phyloP scores from a whole-genome alignment of 2,329 filamentous ascomycete species.

The Fusarium gaditjirri region DNA sequence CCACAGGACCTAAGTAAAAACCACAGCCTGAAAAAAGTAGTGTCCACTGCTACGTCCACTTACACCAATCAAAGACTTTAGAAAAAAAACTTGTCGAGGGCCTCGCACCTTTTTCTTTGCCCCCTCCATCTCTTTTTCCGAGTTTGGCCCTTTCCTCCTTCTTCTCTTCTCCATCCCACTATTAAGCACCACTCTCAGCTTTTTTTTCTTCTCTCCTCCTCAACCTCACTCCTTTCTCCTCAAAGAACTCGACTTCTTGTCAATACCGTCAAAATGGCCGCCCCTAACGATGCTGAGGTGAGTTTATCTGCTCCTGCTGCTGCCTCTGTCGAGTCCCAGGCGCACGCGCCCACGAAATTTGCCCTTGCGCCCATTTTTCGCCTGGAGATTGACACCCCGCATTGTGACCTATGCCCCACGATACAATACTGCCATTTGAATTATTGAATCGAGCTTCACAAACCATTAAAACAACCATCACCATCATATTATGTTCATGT shows the following conservation, averaged over 20 bases:
- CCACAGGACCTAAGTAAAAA: slow-evolving; percentile 5
- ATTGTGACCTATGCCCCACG: slow-evolving; percentile 55
- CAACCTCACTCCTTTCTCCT: slow-evolving; percentile 45
- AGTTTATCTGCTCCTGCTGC: slow-evolving; percentile 45
- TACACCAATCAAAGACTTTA: slow-evolving; percentile 51
- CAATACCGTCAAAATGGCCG: slow-evolving; percentile 67
- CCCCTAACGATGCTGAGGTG: slow-evolving; percentile 57
- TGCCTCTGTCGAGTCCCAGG: slow-evolving; percentile 12
- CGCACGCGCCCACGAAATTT: slow-evolving; percentile 41
- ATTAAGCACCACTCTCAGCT: slow-evolving; percentile 43
- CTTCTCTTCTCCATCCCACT: slow-evolving; percentile 47
- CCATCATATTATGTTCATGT: not conserved
- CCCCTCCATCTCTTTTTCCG: slow-evolving; percentile 46
- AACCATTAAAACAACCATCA: slow-evolving; percentile 17
- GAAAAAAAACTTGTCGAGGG: slow-evolving; percentile 53
- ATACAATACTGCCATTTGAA: slow-evolving; percentile 36
- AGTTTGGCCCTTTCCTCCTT: slow-evolving; percentile 44
- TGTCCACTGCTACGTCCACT: slow-evolving; percentile 42
- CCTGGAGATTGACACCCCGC: slow-evolving; percentile 59
- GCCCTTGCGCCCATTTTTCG: slow-evolving; percentile 46
- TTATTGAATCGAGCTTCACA: slow-evolving; percentile 26
- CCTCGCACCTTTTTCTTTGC: slow-evolving; percentile 49
- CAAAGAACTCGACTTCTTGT: slow-evolving; percentile 49
- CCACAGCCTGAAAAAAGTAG: slow-evolving; percentile 27
- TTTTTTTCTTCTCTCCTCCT: slow-evolving; percentile 42